Evolutionary conservation across 2,329 filamentous ascomycete genomes (phyloP).

Genomic region (Xylariomycetidae sp.): DNA sequence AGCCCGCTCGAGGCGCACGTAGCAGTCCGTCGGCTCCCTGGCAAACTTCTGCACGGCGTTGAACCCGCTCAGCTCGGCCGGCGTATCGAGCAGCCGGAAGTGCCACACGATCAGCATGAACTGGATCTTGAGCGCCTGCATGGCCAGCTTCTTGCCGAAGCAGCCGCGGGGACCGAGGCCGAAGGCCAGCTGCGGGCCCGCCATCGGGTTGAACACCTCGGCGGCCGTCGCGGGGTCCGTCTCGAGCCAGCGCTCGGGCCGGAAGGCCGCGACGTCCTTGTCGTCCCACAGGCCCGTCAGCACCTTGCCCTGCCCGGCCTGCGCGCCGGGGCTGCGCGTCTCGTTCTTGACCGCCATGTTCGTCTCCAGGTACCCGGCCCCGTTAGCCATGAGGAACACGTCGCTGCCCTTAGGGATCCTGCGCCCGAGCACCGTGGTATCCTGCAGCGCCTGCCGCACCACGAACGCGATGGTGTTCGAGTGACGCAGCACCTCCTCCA

Average conservation of each 20-base stretch:
- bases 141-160: conserved; percentile 12
- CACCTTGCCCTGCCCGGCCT: conserved; percentile 2
- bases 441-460: conserved; percentile 18
- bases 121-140: conserved; percentile 12
- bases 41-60: conserved; percentile 25
- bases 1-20: conserved; percentile 15
- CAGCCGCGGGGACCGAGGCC: conserved; percentile 13
- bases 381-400: conserved; percentile 14
- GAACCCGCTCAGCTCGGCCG: conserved; percentile 16
- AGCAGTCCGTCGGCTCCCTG: conserved; percentile 27
- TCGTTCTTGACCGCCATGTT: conserved; percentile 6
- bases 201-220: conserved; percentile 7
- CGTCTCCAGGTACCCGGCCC: conserved; percentile 12
- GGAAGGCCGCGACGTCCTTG: conserved; percentile 10
- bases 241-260: conserved; percentile 16
- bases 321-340: conserved; percentile 8
- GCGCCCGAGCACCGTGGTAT: conserved; percentile 22
- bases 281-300: conserved; percentile 12
- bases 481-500: conserved; percentile 28
- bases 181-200: conserved; percentile 14
- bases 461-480: conserved; percentile 17
- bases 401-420: conserved; percentile 24
- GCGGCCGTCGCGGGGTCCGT: neutral
- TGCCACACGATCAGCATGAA: conserved; percentile 15
- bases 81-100: conserved; percentile 11